Base-by-base conservation (phyloP, 441 rosid genomes). In the Pelargonium cotyledonis region DNA sequence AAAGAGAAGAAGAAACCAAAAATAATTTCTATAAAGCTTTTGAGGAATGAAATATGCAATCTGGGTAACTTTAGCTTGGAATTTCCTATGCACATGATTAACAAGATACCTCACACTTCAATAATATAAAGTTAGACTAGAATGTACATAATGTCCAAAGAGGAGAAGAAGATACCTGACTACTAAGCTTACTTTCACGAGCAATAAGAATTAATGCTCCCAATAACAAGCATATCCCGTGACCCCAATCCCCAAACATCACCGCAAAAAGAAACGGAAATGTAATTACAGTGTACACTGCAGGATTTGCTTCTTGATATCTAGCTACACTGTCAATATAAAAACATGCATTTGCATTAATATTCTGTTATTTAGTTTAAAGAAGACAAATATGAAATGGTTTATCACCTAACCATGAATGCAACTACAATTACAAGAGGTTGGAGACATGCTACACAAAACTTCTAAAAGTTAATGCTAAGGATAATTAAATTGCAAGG, bases 191-290 rank as follows among this genome's bases (percentile, higher is more conserved):
- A 84, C 86, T 95, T 79, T 95, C 99, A 76, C 84, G 78, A 73
- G 83, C 29, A 65, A 95, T 71, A 72, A 86, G 82, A 81, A 66
- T 68, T 73, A 87, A 74, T 23, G 97, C 77, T 66, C 81, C 91
- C 79, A 95, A 89, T 44, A 95, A 80, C 79, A 92, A 72, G 79
- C 98, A 95, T 75, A 95, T 86, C 68, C 99, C 99, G 76, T 92
- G 99, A 3, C 99, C 98, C 99, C 98, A 95, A 71, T 95, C 99
- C 77, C 99, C 99, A 75, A 95, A 95, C 99, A 95, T 95, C 79
- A 92, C 91, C 63, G 99, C 99, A 64, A 95, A 95, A 72, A 95
- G 97, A 76, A 95, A 95, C 46, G 99, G 99, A 77, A 92, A 95
- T 51, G 99, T 92, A 66, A 90, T 76, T 40, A 95, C 71, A 3